These are phyloP conservation scores for Sporothrix humicola DNA, from an alignment of 2,329 filamentous ascomycete species.

Conservation along the genomic window DNA sequence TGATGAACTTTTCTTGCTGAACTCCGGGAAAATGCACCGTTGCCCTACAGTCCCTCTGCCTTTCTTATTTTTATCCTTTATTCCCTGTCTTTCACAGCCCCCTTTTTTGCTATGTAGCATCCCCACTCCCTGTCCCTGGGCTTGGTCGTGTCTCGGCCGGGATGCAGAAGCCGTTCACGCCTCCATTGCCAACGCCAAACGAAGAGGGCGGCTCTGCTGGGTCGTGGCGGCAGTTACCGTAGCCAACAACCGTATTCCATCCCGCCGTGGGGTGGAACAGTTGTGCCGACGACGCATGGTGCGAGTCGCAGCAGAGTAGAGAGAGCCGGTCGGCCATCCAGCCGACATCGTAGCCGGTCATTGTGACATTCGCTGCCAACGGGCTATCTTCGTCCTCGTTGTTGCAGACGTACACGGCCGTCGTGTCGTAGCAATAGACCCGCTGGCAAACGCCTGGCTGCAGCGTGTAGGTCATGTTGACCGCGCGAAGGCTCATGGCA, in stretches of 20 bases:
- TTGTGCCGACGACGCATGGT: slow-evolving; percentile 36
- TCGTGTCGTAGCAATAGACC: slow-evolving; percentile 37
- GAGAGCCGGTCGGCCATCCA: slow-evolving; percentile 36
- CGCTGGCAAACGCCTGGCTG: slow-evolving; percentile 31
- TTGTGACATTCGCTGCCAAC: background rate
- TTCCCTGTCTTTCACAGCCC: background rate
- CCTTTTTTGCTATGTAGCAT: background rate
- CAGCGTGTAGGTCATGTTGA: slow-evolving; percentile 25
- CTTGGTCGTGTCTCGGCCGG: slow-evolving; percentile 26
- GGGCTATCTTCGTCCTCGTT: background rate
- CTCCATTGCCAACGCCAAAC: slow-evolving; percentile 35
- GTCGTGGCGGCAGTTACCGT: slow-evolving; percentile 38
- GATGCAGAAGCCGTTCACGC: slow-evolving; percentile 36
- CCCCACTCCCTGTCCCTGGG: slow-evolving; percentile 22
- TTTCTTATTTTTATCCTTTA: background rate
- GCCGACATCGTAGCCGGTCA: slow-evolving; percentile 32
- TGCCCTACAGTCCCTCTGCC: background rate
- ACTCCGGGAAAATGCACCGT: background rate
- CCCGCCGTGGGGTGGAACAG: slow-evolving; percentile 35
- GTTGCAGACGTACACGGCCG: slow-evolving; percentile 37
- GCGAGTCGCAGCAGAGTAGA: slow-evolving; percentile 36
- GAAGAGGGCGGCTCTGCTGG: slow-evolving; percentile 31
- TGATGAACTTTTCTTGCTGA: background rate
- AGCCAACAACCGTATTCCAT: slow-evolving; percentile 37
- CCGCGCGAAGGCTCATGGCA: slow-evolving; percentile 21